A percentile compares a stretch with the other conserved stretches of the same genome.
phyloP scores from a whole-genome alignment of 2,329 filamentous ascomycete genomes.

The Mycocentrospora acerina region DNA sequence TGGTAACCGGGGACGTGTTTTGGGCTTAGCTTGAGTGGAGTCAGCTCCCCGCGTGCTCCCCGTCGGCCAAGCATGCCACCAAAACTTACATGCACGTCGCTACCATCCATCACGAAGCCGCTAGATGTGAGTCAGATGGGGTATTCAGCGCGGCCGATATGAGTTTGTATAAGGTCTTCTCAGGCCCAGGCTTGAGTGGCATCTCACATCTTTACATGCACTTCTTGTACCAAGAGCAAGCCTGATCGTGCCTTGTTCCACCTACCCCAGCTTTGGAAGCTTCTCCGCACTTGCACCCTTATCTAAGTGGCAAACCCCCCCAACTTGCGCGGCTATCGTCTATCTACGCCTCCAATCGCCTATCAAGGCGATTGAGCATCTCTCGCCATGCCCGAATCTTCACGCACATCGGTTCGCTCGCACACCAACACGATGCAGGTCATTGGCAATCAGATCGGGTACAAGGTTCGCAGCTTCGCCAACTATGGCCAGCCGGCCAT shows the following conservation, averaged over 20 bases:
- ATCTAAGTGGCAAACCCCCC: constrained; percentile 9
- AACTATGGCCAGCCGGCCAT: constrained; percentile 43
- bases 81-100: constrained; percentile 17
- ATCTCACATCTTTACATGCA: constrained; percentile 5
- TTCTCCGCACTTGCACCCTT: constrained; percentile 6
- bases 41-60: constrained; percentile 12
- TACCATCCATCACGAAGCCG: constrained; percentile 10
- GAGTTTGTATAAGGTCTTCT: constrained; percentile 18
- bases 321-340: constrained; percentile 8
- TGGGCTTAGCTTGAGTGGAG: constrained; percentile 2
- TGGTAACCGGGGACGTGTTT: background rate
- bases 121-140: constrained; percentile 25
- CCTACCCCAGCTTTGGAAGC: background rate
- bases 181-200: constrained; percentile 4
- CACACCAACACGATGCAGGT: constrained; percentile 32
- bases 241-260: background rate
- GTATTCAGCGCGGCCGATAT: constrained; percentile 2
- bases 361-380: constrained; percentile 5
- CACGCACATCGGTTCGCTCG: constrained; percentile 16
- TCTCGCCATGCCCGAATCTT: constrained; percentile 23
- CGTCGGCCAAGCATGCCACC: constrained; percentile 18
- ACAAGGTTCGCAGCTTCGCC: constrained; percentile 37
- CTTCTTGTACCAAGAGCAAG: constrained; percentile 1
- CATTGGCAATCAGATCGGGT: constrained; percentile 35
- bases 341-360: constrained; percentile 14